Base-by-base conservation (phyloP, 1,284 basidiomycete genomes). In the Leucoagaricus sp. region DNA sequence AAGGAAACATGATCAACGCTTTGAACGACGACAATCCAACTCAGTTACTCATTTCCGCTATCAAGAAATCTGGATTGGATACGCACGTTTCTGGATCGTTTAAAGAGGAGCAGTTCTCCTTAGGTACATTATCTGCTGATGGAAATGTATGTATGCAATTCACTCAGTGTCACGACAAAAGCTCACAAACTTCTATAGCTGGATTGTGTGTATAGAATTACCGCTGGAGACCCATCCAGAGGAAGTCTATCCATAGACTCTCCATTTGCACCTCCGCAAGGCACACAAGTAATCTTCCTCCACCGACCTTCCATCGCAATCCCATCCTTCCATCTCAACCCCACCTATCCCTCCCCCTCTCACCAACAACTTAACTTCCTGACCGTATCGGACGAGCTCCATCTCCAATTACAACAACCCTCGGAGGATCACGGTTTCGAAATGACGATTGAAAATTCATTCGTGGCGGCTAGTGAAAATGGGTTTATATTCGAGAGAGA, bases 1-100 rank as follows among this genome's bases (percentile, higher is more conserved):
- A 91, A 68, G 93, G 92, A 0, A 96, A 95, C 65, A 79, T 96
- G 61, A 76, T 96, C 19, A 80, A 89, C 41, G 70, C 77, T 2
- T 71, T 93, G 2, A 76, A 89, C 62, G 69, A 75, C 51, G 65
- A 72, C 9, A 95, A 93, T 64, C 91, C 93, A 0, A 85, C 89
- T 0, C 79, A 84, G 55, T 72, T 88, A 2, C 79, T 95, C 9
- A 76, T 95, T 38, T 63, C 69, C 9, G 85, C 84, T 1, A 83
- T 94, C 40, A 77, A 73, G 38, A 67, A 69, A 10, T 62, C 68
- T 7, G 75, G 71, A 0, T 63, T 77, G 66, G 62, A 68, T 57
- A 58, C 66, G 31, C 60, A 61, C 19, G 54, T 62, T 7, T 61
- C 63, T 25, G 58, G 63, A 21, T 63, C 69, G 29, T 78, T 74